Evolutionary conservation across 345 rosid species (phyloP), one percentile per base, ranked within the genome.

Genomic region (Geranium rotundifolium): DNA sequence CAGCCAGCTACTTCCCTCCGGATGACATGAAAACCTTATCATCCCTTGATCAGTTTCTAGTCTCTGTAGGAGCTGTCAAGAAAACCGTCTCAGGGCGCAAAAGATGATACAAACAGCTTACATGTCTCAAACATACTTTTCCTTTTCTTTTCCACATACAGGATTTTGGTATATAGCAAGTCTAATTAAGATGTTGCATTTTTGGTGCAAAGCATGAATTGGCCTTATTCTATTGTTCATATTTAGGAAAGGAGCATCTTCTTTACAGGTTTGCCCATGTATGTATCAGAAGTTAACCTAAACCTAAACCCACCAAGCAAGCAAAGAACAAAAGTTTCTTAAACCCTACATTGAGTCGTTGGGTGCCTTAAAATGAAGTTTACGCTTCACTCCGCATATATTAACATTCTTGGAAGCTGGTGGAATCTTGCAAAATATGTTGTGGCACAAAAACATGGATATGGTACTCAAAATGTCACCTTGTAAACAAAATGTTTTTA

Each of bases 11-110:
- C 82, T 92, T 92, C 75, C 95, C 98, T 37, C 95, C 96, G 0
- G 98, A 92, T 60, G 97, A 91, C 80, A 91, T 91, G 97, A 88
- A 80, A 77, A 91, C 95, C 30, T 71, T 86, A 19, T 91, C 96
- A 56, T 88, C 96, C 50, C 92, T 91, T n/a, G 97, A 93, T 69
- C 82, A 87, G 75, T 87, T 87, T 64, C 60, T 89, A 58, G 99
- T 93, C 64, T 93, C 97, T 0, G 90, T 89, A 7, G 99, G 97
- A 39, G 99, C 71, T 4, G 99, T 89, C 58, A 93, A 93, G 83
- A 85, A 89, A 72, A 93, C 97, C 0, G 96, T 93, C 60, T 82
- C 96, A 0, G 91, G 97, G 65, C 71, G 85, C 61, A 89, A 85
- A 82, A 65, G 72, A 67, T 81, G 71, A 83, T 37, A 64, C 2